phyloP scores from a whole-genome alignment of 2,329 filamentous ascomycete species.

The Cercospora sp. region DNA sequence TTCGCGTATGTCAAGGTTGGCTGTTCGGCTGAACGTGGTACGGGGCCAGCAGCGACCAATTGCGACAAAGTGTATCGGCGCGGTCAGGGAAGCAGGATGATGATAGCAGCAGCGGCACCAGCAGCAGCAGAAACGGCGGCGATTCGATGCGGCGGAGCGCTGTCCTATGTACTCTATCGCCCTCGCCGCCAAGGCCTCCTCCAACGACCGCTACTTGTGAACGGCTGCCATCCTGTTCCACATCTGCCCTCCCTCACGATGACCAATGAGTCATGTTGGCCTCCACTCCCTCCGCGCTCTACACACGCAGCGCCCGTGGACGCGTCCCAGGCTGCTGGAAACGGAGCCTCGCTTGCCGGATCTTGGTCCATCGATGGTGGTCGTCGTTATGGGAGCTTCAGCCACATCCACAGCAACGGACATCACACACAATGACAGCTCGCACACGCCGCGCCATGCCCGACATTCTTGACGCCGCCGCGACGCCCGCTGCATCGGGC shows the following conservation, averaged over 20 bases:
- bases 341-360: conserved; percentile 7
- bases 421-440: conserved; percentile 22
- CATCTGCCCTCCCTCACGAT: conserved; percentile 14
- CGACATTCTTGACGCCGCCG: conserved; percentile 22
- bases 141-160: conserved; percentile 17
- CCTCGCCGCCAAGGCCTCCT: conserved; percentile 12
- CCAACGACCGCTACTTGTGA: conserved; percentile 9
- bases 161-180: conserved; percentile 20
- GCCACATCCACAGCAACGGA: conserved; percentile 22
- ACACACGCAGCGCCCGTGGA: not conserved
- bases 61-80: conserved; percentile 9
- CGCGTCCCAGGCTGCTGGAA: conserved; percentile 23
- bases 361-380: not conserved
- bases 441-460: conserved; percentile 15
- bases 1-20: conserved; percentile 22
- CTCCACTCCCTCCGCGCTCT: conserved; percentile 16
- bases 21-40: conserved; percentile 18
- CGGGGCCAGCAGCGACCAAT: conserved; percentile 6
- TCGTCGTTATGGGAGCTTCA: conserved; percentile 15
- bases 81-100: not conserved
- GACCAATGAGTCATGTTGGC: conserved; percentile 27
- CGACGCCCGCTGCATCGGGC: conserved; percentile 16
- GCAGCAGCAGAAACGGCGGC: not conserved
- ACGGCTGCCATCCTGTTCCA: conserved; percentile 20
- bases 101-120: not conserved